These are phyloP conservation scores for Porpolomopsis calyptriformis DNA, from an alignment of 768 basidiomycete species.

Conservation along the genomic window DNA sequence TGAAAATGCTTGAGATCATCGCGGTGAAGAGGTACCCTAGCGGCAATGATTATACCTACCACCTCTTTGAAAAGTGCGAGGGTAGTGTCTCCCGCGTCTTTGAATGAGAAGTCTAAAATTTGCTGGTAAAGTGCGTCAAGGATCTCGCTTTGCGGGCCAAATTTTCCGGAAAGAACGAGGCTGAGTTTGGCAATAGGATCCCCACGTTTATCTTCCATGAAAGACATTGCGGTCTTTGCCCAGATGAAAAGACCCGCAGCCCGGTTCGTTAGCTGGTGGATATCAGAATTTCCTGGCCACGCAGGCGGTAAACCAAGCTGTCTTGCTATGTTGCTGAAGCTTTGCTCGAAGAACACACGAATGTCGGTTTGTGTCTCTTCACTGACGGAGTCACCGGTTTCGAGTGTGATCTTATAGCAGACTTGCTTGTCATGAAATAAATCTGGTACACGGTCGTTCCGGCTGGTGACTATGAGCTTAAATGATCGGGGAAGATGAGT, in stretches of 20 bases:
- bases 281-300: not conserved
- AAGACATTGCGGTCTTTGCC: constrained; percentile 2
- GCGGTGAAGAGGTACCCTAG: constrained; percentile 1
- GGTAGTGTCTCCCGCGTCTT: not conserved
- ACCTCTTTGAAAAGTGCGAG: not conserved
- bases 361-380: constrained; percentile 1
- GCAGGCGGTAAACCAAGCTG: not conserved
- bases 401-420: constrained; percentile 3
- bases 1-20: not conserved
- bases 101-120: constrained; percentile 2
- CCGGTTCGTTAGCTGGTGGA: not conserved
- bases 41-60: not conserved
- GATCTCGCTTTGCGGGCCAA: not conserved
- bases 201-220: not conserved
- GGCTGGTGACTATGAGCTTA: constrained; percentile 4
- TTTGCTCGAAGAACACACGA: constrained; percentile 2
- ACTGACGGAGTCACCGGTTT: constrained; percentile 1
- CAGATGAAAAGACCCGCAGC: constrained; percentile 7
- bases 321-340: constrained; percentile 1
- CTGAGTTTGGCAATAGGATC: not conserved
- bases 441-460: constrained; percentile 1
- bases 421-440: not conserved
- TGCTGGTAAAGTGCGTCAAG: constrained; percentile 3
- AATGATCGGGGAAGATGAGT: not conserved
- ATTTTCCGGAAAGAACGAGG: not conserved